Base-by-base conservation (phyloP, 1,139 yeast species). In the Nadsonia commutata region DNA sequence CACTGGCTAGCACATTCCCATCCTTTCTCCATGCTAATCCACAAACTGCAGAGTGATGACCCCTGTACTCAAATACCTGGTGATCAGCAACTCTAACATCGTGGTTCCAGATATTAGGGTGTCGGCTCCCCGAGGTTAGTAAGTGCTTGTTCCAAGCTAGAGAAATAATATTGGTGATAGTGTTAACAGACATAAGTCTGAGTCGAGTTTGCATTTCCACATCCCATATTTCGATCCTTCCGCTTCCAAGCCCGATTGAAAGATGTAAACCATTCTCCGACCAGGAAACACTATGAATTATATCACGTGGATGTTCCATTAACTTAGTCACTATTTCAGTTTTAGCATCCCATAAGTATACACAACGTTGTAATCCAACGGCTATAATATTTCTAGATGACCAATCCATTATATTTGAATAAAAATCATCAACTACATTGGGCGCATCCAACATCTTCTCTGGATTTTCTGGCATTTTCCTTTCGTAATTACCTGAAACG, bases 371-470 rank as follows among this genome's bases (percentile, higher is more conserved):
- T 39, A 90, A 67, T 0, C 96, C 97, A 8, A 90, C 98, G 0
- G 94, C 95, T 36, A 90, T 64, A 22, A 83, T 66, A 59, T 88
- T 94, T 49, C 80, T 86, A 31, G 84, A 76, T 0, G 97, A 95
- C 99, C 99, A 90, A 59, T 90, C 97, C 2, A 90, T 83, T 47
- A 90, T 67, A 57, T 90, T 93, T 39, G 86, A 69, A 58, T 90
- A 90, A 57, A 88, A 90, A 59, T 90, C 98, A 59, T 93, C 98
- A 8, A 86, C 83, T 36, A 93, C 67, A 47, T 86, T 95, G 0
- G 98, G 99, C 0, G 99, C 99, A 64, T 90, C 98, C 40, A 90
- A 71, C 2, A 90, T 96, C 48, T 95, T 71, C 4, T n/a, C n/a
- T n/a, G n/a, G n/a, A n/a, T n/a, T n/a, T n/a, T n/a, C n/a, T n/a